Evolutionary conservation across 805 yeast species (phyloP).

Genomic region (Sugiyamaella floridensis): DNA sequence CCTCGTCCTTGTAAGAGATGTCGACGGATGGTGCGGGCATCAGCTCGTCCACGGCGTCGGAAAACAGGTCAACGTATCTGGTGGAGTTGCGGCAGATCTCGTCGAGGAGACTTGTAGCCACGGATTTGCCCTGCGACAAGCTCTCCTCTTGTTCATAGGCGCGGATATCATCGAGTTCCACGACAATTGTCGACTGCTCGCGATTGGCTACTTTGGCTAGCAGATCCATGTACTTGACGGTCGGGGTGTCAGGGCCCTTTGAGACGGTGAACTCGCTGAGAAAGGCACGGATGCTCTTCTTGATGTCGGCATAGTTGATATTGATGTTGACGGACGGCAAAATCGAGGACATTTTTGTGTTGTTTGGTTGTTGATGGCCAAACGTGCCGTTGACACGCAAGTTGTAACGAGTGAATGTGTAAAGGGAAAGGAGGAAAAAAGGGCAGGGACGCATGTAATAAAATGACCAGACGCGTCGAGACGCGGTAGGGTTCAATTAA

Average conservation of each 20-base stretch:
- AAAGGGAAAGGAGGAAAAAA: not conserved
- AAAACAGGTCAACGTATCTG: constrained; percentile 72
- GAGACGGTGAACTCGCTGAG: constrained; percentile 54
- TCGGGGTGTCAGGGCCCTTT: constrained; percentile 1
- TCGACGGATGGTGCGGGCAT: constrained; percentile 86
- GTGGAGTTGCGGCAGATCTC: constrained; percentile 66
- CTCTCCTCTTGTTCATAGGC: constrained; percentile 24
- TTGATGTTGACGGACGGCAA: constrained; percentile 63
- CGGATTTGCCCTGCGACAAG: constrained; percentile 22
- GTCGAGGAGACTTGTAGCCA: constrained; percentile 41
- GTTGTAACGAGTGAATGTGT: not conserved
- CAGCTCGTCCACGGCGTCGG: constrained; percentile 65
- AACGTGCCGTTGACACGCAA: too few relatives aligned
- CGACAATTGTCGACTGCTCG: constrained; percentile 55
- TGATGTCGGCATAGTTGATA: constrained; percentile 65
- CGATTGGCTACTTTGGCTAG: constrained; percentile 82
- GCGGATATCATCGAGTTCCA: constrained; percentile 81
- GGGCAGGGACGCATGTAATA: not conserved
- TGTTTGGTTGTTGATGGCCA: too few relatives aligned
- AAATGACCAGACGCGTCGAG: not conserved
- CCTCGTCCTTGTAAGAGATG: constrained; percentile 76
- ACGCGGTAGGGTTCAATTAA: not conserved
- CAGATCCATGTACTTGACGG: constrained; percentile 58
- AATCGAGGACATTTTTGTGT: constrained; percentile 25
- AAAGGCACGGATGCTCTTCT: constrained; percentile 55